phyloP scores from a whole-genome alignment of 2,329 filamentous ascomycete genomes.

The Ceratocystis diversiconidia region DNA sequence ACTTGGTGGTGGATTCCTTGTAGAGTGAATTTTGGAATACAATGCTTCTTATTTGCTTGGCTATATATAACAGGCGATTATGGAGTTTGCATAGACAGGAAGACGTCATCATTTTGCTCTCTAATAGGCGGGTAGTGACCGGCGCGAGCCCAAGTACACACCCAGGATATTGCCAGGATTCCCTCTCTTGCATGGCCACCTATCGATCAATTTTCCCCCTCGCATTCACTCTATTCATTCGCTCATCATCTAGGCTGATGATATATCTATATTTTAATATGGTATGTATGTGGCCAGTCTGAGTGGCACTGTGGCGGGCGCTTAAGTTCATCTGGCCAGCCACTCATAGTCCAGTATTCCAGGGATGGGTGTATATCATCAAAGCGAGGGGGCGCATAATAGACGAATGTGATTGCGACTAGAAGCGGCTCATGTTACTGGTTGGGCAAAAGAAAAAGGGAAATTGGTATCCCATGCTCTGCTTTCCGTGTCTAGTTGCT shows the following conservation, averaged over 20 bases:
- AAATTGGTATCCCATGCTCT: not conserved
- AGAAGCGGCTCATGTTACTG: no score
- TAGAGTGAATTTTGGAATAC: not conserved
- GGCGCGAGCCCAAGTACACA: not conserved
- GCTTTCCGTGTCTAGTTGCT: not conserved
- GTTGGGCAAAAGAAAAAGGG: no score
- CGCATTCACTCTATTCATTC: no score
- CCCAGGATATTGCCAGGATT: no score
- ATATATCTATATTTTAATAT: no score
- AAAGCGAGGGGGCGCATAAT: not conserved
- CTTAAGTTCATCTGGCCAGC: not conserved
- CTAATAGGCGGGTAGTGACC: not conserved
- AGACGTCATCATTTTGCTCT: not conserved
- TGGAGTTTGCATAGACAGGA: not conserved
- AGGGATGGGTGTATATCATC: not conserved
- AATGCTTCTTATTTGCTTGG: not conserved
- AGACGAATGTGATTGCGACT: no score
- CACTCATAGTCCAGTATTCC: not conserved
- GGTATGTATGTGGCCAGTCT: not conserved
- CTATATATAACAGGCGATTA: not conserved
- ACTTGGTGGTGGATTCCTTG: conserved; percentile 9
- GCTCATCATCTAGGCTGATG: no score
- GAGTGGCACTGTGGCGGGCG: not conserved
- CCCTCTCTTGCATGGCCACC: no score
- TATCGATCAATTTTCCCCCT: no score